Evolutionary conservation across 2,329 filamentous ascomycete species (phyloP).

Genomic region (Drechmeria coniospora): DNA sequence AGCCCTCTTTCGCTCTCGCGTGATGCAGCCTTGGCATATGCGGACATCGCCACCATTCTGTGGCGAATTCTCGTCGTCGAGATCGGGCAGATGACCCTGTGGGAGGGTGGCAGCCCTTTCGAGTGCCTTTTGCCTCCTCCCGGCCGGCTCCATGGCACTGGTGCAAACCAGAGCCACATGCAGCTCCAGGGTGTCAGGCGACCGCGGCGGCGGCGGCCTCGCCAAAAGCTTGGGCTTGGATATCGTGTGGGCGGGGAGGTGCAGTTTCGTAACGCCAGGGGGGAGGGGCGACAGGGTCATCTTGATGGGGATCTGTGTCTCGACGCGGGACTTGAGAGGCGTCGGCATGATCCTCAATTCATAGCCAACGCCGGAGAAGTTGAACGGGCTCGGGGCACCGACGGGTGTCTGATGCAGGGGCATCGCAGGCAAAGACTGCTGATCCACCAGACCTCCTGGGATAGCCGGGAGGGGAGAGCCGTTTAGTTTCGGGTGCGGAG

Average conservation of each 20-base stretch:
- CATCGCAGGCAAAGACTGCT: too few relatives aligned
- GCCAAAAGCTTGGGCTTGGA: slow-evolving; percentile 85
- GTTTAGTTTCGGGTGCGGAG: slow-evolving; percentile 10
- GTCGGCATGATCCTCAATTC: slow-evolving; percentile 48
- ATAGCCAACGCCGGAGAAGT: slow-evolving; percentile 19
- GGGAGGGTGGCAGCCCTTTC: slow-evolving; percentile 29
- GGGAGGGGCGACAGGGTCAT: slow-evolving; percentile 66
- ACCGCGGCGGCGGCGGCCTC: slow-evolving; percentile 50
- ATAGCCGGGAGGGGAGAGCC: too few relatives aligned
- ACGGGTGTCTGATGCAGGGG: slow-evolving; percentile 14
- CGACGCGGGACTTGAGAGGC: slow-evolving; percentile 75
- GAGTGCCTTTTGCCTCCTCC: slow-evolving; percentile 53
- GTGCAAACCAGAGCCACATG: slow-evolving; percentile 77
- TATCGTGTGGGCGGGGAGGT: slow-evolving; percentile 79
- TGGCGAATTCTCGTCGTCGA: slow-evolving; percentile 50
- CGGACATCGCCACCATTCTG: slow-evolving; percentile 85
- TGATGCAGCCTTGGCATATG: slow-evolving; percentile 85
- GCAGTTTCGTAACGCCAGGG: slow-evolving; percentile 59
- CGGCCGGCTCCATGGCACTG: slow-evolving; percentile 69
- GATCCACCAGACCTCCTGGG: too few relatives aligned
- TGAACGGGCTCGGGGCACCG: slow-evolving; percentile 11
- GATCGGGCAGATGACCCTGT: slow-evolving; percentile 19
- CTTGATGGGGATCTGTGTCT: slow-evolving; percentile 87
- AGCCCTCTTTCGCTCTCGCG: slow-evolving; percentile 78
- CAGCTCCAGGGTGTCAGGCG: slow-evolving; percentile 63